phyloP scores from a whole-genome alignment of 2,329 filamentous ascomycete species.

The Cercospora sp. region DNA sequence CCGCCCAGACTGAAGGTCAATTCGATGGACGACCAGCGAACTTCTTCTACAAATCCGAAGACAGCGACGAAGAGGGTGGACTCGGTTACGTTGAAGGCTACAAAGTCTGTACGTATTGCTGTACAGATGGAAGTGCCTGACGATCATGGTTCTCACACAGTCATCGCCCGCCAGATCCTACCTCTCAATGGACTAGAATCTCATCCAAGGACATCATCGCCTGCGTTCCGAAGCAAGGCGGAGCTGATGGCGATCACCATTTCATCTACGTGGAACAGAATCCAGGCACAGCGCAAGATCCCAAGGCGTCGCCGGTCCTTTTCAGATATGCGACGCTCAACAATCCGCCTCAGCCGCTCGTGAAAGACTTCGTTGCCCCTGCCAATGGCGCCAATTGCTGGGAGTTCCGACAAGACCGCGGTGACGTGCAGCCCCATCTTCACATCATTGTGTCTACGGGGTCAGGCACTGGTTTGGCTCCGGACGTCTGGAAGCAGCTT shows the following conservation, averaged over 20 bases:
- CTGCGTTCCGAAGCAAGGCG: constrained; percentile 22
- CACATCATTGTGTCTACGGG: constrained; percentile 49
- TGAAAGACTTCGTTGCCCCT: constrained; percentile 23
- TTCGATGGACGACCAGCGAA: constrained; percentile 32
- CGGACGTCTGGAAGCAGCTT: constrained; percentile 41
- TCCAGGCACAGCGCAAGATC: constrained; percentile 21
- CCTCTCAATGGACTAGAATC: constrained; percentile 25
- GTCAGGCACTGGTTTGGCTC: constrained; percentile 47
- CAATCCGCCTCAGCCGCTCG: constrained; percentile 29
- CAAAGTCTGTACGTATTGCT: constrained; percentile 24
- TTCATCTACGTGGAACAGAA: constrained; percentile 31
- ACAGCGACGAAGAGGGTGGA: constrained; percentile 21
- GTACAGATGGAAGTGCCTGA: not conserved
- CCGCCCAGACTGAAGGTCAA: constrained; percentile 26
- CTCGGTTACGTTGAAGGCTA: constrained; percentile 30
- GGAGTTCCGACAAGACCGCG: constrained; percentile 20
- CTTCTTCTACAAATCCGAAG: constrained; percentile 30
- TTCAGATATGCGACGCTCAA: constrained; percentile 29
- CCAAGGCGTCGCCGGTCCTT: constrained; percentile 23
- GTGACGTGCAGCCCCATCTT: constrained; percentile 27
- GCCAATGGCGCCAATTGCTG: constrained; percentile 27
- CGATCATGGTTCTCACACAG: not conserved
- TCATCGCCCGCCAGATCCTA: constrained; percentile 12
- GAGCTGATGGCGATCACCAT: constrained; percentile 22
- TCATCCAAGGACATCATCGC: constrained; percentile 29